Percentiles rank a stretch among this genome's conserved stretches.
Conservation (phyloP, 2,329 filamentous ascomycete species). For the Monilinia fructicola region DNA sequence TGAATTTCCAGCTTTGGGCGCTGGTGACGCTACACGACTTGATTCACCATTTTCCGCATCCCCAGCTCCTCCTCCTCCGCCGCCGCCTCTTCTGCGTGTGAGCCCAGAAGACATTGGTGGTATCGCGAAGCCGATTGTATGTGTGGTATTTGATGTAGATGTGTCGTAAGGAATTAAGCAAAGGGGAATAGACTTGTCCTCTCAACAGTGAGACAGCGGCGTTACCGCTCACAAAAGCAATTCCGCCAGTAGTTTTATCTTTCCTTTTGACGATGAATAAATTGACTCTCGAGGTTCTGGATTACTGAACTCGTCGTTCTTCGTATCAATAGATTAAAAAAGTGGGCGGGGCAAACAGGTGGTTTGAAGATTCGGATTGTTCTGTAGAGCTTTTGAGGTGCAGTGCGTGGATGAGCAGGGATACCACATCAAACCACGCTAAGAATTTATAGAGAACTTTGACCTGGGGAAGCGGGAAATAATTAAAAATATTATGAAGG, state of each 20-base stretch:
- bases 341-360: slow-evolving; percentile 24
- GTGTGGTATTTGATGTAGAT: slow-evolving; percentile 25
- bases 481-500: slow-evolving; percentile 10
- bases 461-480: slow-evolving; percentile 17
- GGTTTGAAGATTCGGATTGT: slow-evolving; percentile 22
- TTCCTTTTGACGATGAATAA: slow-evolving; percentile 4
- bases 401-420: slow-evolving; percentile 21
- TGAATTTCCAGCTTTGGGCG: slow-evolving; percentile 59
- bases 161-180: slow-evolving; percentile 28
- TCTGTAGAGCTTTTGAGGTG: slow-evolving; percentile 19
- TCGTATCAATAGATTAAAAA: slow-evolving; percentile 17
- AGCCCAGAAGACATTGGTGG: slow-evolving; percentile 52
- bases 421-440: slow-evolving; percentile 21
- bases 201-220: slow-evolving; percentile 22
- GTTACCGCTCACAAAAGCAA: slow-evolving; percentile 25
- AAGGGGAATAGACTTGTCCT: slow-evolving; percentile 30
- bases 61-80: slow-evolving; percentile 64
- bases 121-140: slow-evolving; percentile 22
- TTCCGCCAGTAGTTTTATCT: slow-evolving; percentile 17
- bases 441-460: slow-evolving; percentile 22
- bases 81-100: slow-evolving; percentile 67
- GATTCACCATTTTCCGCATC: slow-evolving; percentile 62
- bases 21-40: slow-evolving; percentile 65
- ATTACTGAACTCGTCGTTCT: slow-evolving; percentile 9
- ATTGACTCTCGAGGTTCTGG: slow-evolving; percentile 4